phyloP scores from a whole-genome alignment of 768 basidiomycete genomes.

The Rhizopogon salebrosus region DNA sequence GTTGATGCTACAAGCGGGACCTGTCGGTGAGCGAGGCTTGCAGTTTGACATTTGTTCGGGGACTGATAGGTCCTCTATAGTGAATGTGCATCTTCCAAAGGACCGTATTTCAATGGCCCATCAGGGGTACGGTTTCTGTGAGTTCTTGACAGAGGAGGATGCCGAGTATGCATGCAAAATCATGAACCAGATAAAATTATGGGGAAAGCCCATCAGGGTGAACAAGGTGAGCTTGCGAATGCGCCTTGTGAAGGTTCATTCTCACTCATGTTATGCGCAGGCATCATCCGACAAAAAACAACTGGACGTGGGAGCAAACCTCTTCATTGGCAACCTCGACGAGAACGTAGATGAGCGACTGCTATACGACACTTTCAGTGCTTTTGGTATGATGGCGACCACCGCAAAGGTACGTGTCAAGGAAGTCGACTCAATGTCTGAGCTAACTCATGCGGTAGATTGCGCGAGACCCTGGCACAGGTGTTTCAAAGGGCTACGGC shows the following conservation, averaged over 20 bases:
- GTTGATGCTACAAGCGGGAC: slow-evolving; percentile 98
- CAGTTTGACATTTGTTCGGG: not conserved
- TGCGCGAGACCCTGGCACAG: slow-evolving; percentile 80
- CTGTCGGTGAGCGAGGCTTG: slow-evolving; percentile 68
- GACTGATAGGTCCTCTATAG: slow-evolving; percentile 33
- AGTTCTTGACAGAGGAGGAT: slow-evolving; percentile 98
- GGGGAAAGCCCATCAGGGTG: slow-evolving; percentile 97
- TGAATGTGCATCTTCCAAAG: slow-evolving; percentile 97
- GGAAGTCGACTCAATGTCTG: not conserved
- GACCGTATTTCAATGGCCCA: slow-evolving; percentile 98
- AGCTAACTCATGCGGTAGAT: slow-evolving; percentile 46
- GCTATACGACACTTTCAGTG: slow-evolving; percentile 92
- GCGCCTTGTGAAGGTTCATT: not conserved
- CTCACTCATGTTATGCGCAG: slow-evolving; percentile 33
- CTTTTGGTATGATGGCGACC: slow-evolving; percentile 89
- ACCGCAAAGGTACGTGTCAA: slow-evolving; percentile 66
- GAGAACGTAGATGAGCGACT: slow-evolving; percentile 92
- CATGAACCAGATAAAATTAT: slow-evolving; percentile 99
- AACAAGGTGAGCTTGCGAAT: slow-evolving; percentile 73
- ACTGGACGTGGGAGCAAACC: slow-evolving; percentile 94
- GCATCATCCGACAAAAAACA: slow-evolving; percentile 98
- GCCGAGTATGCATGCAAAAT: slow-evolving; percentile 99
- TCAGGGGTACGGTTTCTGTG: slow-evolving; percentile 99
- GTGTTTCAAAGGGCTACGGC: slow-evolving; percentile 93
- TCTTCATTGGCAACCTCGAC: slow-evolving; percentile 95